Conservation (phyloP, 371 early-diverging fungal species). For the Furculomyces boomerangus region DNA sequence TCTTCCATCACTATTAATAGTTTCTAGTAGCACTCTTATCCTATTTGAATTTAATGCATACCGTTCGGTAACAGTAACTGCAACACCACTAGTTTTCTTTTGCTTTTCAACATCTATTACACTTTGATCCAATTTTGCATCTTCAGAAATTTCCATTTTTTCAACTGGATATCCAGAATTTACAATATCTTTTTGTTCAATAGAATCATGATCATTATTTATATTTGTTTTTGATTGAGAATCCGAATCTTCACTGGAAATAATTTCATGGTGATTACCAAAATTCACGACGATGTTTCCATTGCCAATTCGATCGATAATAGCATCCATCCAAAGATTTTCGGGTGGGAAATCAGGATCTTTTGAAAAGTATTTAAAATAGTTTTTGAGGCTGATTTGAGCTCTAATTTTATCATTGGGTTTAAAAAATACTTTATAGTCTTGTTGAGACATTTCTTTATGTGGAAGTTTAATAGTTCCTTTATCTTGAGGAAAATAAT, state of each 20-base stretch:
- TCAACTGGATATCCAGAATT: not conserved
- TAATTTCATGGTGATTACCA: too few relatives aligned
- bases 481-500: constrained; percentile 7
- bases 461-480: constrained; percentile 16
- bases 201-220: not conserved
- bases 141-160: too few relatives aligned
- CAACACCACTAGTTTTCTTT: constrained; percentile 4
- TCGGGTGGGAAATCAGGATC: not conserved
- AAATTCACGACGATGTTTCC: constrained; percentile 17
- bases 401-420: constrained; percentile 16
- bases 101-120: not conserved
- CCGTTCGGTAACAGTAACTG: constrained; percentile 17
- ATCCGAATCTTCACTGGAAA: too few relatives aligned
- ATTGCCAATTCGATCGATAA: constrained; percentile 14
- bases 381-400: constrained; percentile 9
- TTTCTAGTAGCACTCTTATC: constrained; percentile 16
- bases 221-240: too few relatives aligned
- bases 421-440: constrained; percentile 18
- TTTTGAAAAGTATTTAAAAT: not conserved
- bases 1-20: constrained; percentile 18
- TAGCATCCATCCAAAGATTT: constrained; percentile 17
- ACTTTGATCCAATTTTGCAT: not conserved
- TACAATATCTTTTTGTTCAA: not conserved
- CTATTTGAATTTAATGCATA: constrained; percentile 21
- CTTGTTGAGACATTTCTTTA: constrained; percentile 18